Percentiles rank a stretch among this genome's conserved stretches.
Conservation (phyloP, 225 moss, liverwort and hornwort species). For the Bryum argenteum region DNA sequence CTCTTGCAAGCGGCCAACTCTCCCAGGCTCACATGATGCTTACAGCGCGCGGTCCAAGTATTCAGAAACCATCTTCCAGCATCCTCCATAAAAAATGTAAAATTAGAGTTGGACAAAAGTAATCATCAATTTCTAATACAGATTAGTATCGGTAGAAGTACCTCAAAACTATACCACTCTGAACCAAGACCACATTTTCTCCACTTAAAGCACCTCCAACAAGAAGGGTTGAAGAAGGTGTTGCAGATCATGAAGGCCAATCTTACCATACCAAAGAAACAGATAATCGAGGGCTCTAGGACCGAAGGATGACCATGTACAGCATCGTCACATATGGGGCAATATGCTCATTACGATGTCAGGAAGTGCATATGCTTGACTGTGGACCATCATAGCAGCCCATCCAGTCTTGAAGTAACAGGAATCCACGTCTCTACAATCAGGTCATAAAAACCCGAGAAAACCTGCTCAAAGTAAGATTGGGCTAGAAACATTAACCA, state of each 20-base stretch:
- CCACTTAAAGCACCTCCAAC: neutral
- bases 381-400: slow-evolving; percentile 93
- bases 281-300: slow-evolving; percentile 91
- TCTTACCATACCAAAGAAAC: slow-evolving; percentile 85
- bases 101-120: neutral
- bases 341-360: slow-evolving; percentile 74
- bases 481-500: slow-evolving; percentile 9
- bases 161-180: slow-evolving; percentile 1
- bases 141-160: neutral
- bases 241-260: neutral
- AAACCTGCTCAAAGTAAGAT: slow-evolving; percentile 24
- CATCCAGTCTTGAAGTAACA: slow-evolving; percentile 61
- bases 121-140: neutral
- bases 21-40: slow-evolving; percentile 33
- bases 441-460: slow-evolving; percentile 13
- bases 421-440: slow-evolving; percentile 10
- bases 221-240: neutral
- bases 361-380: slow-evolving; percentile 94
- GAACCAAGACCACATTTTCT: slow-evolving; percentile 4
- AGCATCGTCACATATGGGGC: slow-evolving; percentile 97
- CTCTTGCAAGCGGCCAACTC: slow-evolving; percentile 55
- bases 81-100: slow-evolving; percentile 57
- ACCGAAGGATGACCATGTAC: slow-evolving; percentile 98
- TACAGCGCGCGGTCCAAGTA: slow-evolving; percentile 72
- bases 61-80: slow-evolving; percentile 77